Percentiles rank a stretch among this genome's conserved stretches.
Conservation (phyloP, 106 monocot species). For the Agapanthus africanus region DNA sequence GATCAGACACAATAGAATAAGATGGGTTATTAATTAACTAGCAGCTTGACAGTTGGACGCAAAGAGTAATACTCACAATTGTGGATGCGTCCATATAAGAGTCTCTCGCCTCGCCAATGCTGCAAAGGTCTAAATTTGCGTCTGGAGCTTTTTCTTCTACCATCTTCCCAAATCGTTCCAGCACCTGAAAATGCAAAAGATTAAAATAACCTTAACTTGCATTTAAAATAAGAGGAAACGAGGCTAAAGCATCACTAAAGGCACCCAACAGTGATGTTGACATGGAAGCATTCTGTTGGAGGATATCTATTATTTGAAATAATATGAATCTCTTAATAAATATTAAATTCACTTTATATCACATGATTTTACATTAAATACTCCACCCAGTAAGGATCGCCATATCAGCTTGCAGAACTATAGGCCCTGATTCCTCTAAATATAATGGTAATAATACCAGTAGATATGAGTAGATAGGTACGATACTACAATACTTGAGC, state of each 20-base stretch:
- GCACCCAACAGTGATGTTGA: too few relatives aligned
- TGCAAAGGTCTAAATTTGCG: slow-evolving; percentile 50
- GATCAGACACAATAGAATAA: background rate
- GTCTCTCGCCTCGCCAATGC: slow-evolving; percentile 69
- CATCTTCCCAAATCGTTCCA: slow-evolving; percentile 39
- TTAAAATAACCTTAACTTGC: background rate
- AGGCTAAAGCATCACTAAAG: too few relatives aligned
- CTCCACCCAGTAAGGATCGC: too few relatives aligned
- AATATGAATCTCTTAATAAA: too few relatives aligned
- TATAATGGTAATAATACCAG: too few relatives aligned
- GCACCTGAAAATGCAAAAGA: slow-evolving; percentile 31
- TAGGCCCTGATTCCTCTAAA: too few relatives aligned
- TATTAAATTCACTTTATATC: too few relatives aligned
- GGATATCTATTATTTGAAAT: too few relatives aligned
- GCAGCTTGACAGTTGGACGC: background rate
- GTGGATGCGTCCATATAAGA: slow-evolving; percentile 64
- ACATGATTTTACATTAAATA: too few relatives aligned
- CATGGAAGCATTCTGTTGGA: too few relatives aligned
- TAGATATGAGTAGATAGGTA: background rate
- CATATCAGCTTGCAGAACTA: too few relatives aligned
- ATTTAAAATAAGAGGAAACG: background rate
- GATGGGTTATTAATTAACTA: background rate
- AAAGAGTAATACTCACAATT: slow-evolving; percentile 40
- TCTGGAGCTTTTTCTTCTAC: slow-evolving; percentile 62
- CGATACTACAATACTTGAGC: background rate